Evolutionary conservation across 306 rosid species (phyloP), one percentile per base, ranked within the genome.

Genomic region (Fagus crenata): DNA sequence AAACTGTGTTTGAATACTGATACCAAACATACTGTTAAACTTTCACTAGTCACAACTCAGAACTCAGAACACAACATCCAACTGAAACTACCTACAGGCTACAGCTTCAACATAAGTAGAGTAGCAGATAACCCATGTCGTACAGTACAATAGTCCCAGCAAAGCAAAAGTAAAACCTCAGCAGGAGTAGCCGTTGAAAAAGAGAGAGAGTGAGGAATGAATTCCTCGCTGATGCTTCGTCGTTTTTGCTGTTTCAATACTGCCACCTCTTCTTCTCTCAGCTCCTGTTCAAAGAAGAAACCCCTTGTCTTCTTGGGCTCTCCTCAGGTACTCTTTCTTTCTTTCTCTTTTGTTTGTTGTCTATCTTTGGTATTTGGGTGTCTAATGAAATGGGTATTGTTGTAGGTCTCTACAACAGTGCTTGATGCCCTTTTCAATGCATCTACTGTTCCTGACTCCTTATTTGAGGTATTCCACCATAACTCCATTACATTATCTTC

Each of bases 291-390:
- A 71, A 77, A 51, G 80, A 90, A 84, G 87, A 92, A 92, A 84
- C 79, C 93, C 42, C 76, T 94, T 49, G 96, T 90, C 69, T 87
- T 92, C 53, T 56, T 94, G 85, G 97, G 98, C 35, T 90, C 98
- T 43, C 98, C 98, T 79, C 96, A 86, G 86, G 93, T 86, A 56
- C 58, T 14, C 40, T 28, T 53, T 67, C 76, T 36, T 5, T 54
- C 14, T 18, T 46, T 71, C 6, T 59, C 49, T 42, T 12, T 41
- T 22, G 4, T 74, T 5, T 75, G 14, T 15, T 35, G 13, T 7
- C 41, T 69, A n/a, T 51, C 72, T 5, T 41, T 1, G n/a, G 31
- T 67, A 1, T 22, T 71, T 67, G 71, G 42, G 18, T n/a, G 41
- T 41, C 33, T 79, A 22, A 51, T 63, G 40, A 41, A 77, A 54